Conservation (phyloP, 2,329 filamentous ascomycete genomes). For the Pseudopyrenochaeta lycopersici region DNA sequence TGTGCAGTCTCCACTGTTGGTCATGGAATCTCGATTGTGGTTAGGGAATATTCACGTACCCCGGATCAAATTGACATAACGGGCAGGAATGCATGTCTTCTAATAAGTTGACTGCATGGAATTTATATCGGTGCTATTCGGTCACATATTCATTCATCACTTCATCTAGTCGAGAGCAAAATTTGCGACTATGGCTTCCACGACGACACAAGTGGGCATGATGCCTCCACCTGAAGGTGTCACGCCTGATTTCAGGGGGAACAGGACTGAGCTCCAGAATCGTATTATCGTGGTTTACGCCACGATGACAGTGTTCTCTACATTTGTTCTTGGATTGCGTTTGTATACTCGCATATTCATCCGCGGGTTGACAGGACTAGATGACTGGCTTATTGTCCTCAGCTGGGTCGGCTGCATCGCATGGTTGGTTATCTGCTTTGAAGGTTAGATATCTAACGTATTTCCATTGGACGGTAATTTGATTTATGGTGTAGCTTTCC, state of each 20-base stretch:
- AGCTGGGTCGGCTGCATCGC: conserved; percentile 26
- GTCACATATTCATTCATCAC: background rate
- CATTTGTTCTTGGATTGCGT: conserved; percentile 17
- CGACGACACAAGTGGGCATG: conserved; percentile 10
- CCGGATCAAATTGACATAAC: background rate
- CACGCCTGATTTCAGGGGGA: conserved; percentile 13
- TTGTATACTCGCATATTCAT: conserved; percentile 27
- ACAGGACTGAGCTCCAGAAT: conserved; percentile 17
- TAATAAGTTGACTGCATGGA: conserved; percentile 12
- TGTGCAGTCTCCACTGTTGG: background rate
- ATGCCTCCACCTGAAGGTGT: conserved; percentile 14
- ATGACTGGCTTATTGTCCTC: conserved; percentile 20
- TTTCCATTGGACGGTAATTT: background rate
- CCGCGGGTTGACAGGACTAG: conserved; percentile 14
- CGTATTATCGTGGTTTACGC: conserved; percentile 20
- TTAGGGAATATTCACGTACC: background rate
- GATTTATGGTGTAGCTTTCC: conserved; percentile 14
- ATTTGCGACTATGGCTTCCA: conserved; percentile 5
- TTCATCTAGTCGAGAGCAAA: background rate
- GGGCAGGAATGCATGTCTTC: conserved; percentile 5
- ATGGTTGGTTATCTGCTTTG: conserved; percentile 20
- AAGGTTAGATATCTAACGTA: conserved; percentile 4
- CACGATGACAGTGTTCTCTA: conserved; percentile 19
- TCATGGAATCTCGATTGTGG: background rate
- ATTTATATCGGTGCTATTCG: background rate